Evolutionary conservation across 108 stramenopile species (phyloP), one percentile per base, ranked within the genome.

Genomic region (Fragilariopsis cylindrus): DNA sequence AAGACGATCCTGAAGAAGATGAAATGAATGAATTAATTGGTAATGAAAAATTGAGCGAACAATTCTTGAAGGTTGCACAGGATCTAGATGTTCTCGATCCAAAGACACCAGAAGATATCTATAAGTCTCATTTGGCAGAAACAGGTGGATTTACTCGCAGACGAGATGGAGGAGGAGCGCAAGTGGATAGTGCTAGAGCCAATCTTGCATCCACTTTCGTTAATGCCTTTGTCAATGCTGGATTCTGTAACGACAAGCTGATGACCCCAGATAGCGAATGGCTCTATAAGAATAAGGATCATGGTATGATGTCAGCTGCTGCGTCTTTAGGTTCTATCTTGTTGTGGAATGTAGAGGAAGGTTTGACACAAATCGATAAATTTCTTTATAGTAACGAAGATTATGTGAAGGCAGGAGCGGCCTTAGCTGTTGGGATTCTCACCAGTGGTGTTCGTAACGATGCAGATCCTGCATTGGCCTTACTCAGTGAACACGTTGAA

Each of bases 271-370:
- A 95, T 74, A 92, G 88, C 57, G 93, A 92, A 65, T 96, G 96
- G 96, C 85, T 96, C 19, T 96, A 96, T 82, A 97, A 97, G 88
- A 99, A 99, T 88, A 99, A 99, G 80, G 98, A 97, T 80, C 97
- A 98, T 77, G 98, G 98, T 50, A 98, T 98, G 98, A 87, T 98
- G 84, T 86, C 93, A 65, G 99, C 98, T 1, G 96, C 99, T 5
- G 99, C 98, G 5, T 97, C 97, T 4, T 87, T 99, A 8, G 99
- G 98, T 54, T 84, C 92, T 49, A 94, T 99, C 60, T 83, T 97
- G 44, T 82, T 99, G 19, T 99, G 99, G 99, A 98, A 99, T 79
- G 97, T 99, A 2, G 97, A 99, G 81, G 99, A 99, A 83, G 99
- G 98, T n/a, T 78, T 99, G 65, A 97, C 96, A 41, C 92, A 94